Conservation (phyloP, 345 rosid genomes). For the Populus simonii region DNA sequence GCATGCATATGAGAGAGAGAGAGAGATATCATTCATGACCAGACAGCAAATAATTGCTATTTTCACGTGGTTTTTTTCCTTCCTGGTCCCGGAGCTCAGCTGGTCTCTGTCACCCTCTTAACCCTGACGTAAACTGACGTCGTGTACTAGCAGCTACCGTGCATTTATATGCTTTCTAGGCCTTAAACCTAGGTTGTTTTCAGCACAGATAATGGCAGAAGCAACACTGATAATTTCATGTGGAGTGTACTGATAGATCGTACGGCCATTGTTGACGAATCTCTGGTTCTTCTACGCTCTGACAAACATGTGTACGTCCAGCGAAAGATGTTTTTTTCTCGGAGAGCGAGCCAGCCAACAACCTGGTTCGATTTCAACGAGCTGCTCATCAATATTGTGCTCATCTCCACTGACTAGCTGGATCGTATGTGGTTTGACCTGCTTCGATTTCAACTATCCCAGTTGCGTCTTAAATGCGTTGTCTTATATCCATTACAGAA, state of each 20-base stretch:
- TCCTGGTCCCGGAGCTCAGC: background rate
- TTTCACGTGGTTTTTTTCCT: slow-evolving; percentile 15
- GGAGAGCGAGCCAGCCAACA: too few relatives aligned
- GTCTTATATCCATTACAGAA: too few relatives aligned
- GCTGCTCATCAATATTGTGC: too few relatives aligned
- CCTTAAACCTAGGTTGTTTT: background rate
- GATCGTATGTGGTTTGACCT: too few relatives aligned
- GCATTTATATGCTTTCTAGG: background rate
- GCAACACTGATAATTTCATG: background rate
- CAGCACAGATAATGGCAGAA: background rate
- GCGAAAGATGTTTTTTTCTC: background rate
- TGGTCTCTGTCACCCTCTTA: background rate
- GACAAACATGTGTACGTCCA: background rate
- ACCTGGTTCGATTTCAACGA: background rate
- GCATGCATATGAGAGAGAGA: background rate
- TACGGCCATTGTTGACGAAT: background rate
- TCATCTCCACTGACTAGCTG: too few relatives aligned
- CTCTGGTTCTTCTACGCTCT: background rate
- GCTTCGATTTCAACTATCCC: too few relatives aligned
- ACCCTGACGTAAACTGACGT: background rate
- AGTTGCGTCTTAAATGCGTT: too few relatives aligned
- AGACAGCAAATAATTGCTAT: background rate
- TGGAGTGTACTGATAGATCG: background rate
- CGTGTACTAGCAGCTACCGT: background rate
- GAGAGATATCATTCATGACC: too few relatives aligned